These are phyloP conservation scores for Syncephalastrum contaminatum DNA, from an alignment of 371 early-diverging fungal genomes.

Conservation along the genomic window DNA sequence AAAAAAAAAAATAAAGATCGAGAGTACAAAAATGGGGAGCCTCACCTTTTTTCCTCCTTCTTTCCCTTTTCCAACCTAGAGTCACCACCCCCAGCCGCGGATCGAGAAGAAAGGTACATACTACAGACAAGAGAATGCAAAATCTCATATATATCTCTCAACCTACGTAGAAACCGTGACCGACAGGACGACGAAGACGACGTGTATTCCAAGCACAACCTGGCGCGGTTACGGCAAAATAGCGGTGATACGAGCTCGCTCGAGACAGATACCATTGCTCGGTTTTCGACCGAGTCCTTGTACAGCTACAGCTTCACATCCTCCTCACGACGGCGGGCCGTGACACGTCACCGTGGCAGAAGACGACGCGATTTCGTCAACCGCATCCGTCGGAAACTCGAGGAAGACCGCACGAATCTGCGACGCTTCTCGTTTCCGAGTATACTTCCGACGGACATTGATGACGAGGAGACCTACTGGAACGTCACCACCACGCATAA, in stretches of 20 bases:
- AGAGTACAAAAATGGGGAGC: too few relatives aligned
- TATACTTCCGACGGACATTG: constrained; percentile 18
- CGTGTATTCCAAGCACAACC: too few relatives aligned
- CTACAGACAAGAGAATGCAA: too few relatives aligned
- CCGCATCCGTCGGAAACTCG: constrained; percentile 49
- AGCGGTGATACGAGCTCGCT: constrained; percentile 1
- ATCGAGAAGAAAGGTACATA: too few relatives aligned
- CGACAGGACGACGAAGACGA: too few relatives aligned
- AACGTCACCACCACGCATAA: constrained; percentile 16
- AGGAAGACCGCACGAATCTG: constrained; percentile 31
- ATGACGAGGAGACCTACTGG: constrained; percentile 27
- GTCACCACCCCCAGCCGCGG: too few relatives aligned
- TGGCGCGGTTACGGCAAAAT: too few relatives aligned
- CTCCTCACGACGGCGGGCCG: constrained; percentile 35
- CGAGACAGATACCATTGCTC: constrained; percentile 22
- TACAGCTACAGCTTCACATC: constrained; percentile 62
- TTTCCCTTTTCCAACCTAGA: too few relatives aligned
- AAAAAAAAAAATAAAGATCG: too few relatives aligned
- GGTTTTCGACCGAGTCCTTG: constrained; percentile 54
- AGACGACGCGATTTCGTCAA: constrained; percentile 57
- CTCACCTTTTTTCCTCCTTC: too few relatives aligned
- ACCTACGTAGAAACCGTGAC: too few relatives aligned
- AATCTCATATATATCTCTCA: too few relatives aligned
- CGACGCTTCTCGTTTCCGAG: constrained; percentile 36
- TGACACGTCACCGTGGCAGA: constrained; percentile 25